Base-by-base conservation (phyloP, 192 early-diverging fungal species). In the Neocallimastix lanati region DNA sequence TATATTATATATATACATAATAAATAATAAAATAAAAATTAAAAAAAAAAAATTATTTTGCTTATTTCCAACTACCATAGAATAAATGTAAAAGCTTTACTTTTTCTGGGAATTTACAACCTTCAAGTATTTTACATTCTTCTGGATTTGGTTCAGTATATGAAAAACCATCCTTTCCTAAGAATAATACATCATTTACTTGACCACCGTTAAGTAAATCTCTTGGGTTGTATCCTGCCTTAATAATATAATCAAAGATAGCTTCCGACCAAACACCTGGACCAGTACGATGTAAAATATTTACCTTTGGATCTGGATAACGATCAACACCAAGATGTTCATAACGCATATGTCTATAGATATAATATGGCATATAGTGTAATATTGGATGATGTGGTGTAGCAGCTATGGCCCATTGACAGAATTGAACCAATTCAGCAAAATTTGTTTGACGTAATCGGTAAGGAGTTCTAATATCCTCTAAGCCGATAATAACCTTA, bases 341-440 rank as follows among this genome's bases (percentile, higher is more conserved):
- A 50, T 50, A 50, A 50, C 40, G 40, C 40, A 50, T 50, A 50
- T 50, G 40, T 50, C 18, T 50, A 6, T 50, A 50, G 14, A 50
- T 50, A 50, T 50, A 50, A 21, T 50, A 50, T 50, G 40, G 40
- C 40, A 50, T 50, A 13, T 50, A 50, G 7, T 50, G 40, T 4
- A 83, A n/a, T 29, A 84, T 76, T 13, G 80, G 80, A 76, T 84
- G 84, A 21, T 33, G 29, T 15, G 84, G 80, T 6, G 28, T 29
- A 13, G 36, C 16, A 27, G 82, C 82, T 18, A 83, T 79, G 9
- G 84, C 83, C 84, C 84, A 84, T 37, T 83, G 82, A 29, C 29
- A 80, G 12, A 78, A 33, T 76, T 81, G 81, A 4, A 81, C n/a
- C 16, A 28, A 25, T n/a, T 50, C 40, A 28, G 80, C 28, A 28